Evolutionary conservation across 75 land plant species (phyloP), one percentile per base, ranked within the genome.

Genomic region (Adiantum capillusveneris): DNA sequence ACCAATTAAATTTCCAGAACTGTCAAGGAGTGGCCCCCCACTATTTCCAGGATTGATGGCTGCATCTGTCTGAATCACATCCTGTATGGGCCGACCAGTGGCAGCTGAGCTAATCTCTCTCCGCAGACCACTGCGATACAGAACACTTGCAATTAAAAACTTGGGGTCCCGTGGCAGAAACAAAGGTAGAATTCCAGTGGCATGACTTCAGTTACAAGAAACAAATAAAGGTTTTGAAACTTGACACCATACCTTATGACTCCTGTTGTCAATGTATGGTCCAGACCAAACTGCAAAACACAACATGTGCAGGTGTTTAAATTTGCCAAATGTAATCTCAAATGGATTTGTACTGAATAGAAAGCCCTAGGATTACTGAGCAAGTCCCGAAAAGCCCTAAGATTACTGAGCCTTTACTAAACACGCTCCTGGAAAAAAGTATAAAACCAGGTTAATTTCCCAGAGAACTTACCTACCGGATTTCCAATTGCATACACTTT

Each of bases 401-500:
- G n/a, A n/a, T n/a, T n/a, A n/a, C n/a, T n/a, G n/a, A n/a, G n/a
- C n/a, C n/a, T n/a, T n/a, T n/a, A n/a, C n/a, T n/a, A n/a, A n/a
- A n/a, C n/a, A n/a, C n/a, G n/a, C n/a, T n/a, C n/a, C n/a, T n/a
- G n/a, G n/a, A n/a, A n/a, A n/a, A n/a, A n/a, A n/a, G n/a, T n/a
- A 16, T 20, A 20, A 31, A 59, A 59, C 26, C 25, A 45, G 20
- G 26, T 1, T 28, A 41, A 16, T 28, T 6, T 12, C n/a, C 27
- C 20, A 24, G 1, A 26, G 21, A 26, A 49, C 64, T 28, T 43
- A 61, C 72, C 31, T 62, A 76, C 79, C 61, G 79, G 79, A 58
- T 76, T 76, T 29, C 79, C 79, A 56, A 76, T 76, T 30, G 79
- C 79, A 39, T 50, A 76, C 12, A 76, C 79, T 65, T 65, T 72